phyloP scores from a whole-genome alignment of 495 filamentous ascomycete genomes.

The Penicillium egyptiacum region DNA sequence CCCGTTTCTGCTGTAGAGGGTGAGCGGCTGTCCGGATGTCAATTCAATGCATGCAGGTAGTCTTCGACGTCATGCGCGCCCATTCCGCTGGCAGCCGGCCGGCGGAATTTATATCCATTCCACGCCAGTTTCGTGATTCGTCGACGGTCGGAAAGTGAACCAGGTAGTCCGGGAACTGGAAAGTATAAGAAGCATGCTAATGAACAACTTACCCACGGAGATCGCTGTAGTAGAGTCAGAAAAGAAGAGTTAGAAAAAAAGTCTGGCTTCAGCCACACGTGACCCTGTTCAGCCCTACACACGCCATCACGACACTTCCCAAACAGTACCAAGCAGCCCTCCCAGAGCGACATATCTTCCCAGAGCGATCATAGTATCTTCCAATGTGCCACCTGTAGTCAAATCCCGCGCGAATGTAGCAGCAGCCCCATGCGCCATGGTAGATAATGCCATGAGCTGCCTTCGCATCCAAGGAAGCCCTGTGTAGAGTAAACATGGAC shows the following conservation, averaged over 20 bases:
- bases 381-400: neutral
- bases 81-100: conserved; percentile 12
- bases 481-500: no score
- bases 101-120: conserved; percentile 1
- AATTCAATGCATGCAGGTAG: neutral
- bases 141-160: neutral
- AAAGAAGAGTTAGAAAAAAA: no score
- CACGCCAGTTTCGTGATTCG: neutral
- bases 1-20: neutral
- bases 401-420: neutral
- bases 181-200: conserved; percentile 1
- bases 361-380: no score
- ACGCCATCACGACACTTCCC: neutral
- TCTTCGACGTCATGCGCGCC: conserved; percentile 10
- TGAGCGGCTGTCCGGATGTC: conserved; percentile 3
- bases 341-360: neutral
- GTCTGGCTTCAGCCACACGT: neutral
- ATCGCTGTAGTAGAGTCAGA: neutral
- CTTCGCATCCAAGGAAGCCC: neutral
- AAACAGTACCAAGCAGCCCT: neutral
- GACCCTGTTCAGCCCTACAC: neutral
- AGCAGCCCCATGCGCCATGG: neutral
- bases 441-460: neutral
- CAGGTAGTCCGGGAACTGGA: neutral
- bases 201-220: neutral